Percentiles rank a stretch among this genome's conserved stretches.
These are phyloP conservation scores for Purpureocillium takamizusanense DNA, from an alignment of 2,329 filamentous ascomycete species.

Conservation along the genomic window DNA sequence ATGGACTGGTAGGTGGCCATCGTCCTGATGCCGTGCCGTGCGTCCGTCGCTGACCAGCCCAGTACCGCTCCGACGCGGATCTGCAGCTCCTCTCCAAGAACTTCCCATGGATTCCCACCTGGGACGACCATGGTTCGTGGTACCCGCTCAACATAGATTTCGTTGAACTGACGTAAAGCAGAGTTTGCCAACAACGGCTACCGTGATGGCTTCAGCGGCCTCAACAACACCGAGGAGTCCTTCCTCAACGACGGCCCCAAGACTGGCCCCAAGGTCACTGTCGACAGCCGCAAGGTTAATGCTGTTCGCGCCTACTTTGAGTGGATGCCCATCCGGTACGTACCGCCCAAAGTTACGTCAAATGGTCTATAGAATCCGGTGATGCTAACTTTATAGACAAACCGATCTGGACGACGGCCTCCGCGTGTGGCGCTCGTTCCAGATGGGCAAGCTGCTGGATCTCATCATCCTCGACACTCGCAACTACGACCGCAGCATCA, in stretches of 20 bases:
- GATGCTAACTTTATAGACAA: conserved; percentile 25
- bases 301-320: conserved; percentile 64
- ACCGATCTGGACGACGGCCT: conserved; percentile 61
- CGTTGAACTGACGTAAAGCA: background rate
- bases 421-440: conserved; percentile 58
- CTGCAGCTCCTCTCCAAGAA: conserved; percentile 29
- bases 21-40: too few relatives aligned
- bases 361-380: too few relatives aligned
- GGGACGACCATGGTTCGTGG: conserved; percentile 36
- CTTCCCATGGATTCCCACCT: conserved; percentile 36
- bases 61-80: conserved; percentile 32
- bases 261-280: conserved; percentile 44
- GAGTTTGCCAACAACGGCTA: conserved; percentile 58
- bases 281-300: conserved; percentile 67
- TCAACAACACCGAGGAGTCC: conserved; percentile 59
- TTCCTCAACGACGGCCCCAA: conserved; percentile 35
- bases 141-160: too few relatives aligned
- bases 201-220: conserved; percentile 47
- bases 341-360: too few relatives aligned
- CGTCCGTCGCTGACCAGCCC: background rate
- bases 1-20: conserved; percentile 19
- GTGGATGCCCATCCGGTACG: conserved; percentile 33
- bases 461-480: conserved; percentile 62
- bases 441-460: conserved; percentile 56
- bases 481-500: conserved; percentile 60